Percentiles rank a stretch among this genome's conserved stretches.
Evolutionary conservation across 192 early-diverging fungal genomes (phyloP).

Genomic region (Mortierella alpina): DNA sequence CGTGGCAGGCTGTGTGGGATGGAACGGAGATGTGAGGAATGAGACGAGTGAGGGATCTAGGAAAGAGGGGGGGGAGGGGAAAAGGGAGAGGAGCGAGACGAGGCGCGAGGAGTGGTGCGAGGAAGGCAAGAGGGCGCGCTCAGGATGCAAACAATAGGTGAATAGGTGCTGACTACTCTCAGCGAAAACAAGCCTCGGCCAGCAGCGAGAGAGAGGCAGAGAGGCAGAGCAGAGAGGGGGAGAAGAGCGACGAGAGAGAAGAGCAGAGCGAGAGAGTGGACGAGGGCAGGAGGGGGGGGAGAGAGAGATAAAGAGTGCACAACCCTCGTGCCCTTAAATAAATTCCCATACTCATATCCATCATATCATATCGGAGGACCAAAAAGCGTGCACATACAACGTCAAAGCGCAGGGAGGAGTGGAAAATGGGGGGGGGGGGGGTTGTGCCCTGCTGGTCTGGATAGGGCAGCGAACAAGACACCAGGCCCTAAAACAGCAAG

Average conservation of each 20-base stretch:
- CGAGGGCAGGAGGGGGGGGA: neutral
- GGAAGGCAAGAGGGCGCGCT: neutral
- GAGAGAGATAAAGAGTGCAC: too few species aligned
- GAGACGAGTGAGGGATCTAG: constrained; percentile 1
- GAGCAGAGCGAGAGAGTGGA: neutral
- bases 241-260: neutral
- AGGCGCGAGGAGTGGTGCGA: too few species aligned
- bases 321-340: too few species aligned
- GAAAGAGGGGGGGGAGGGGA: constrained; percentile 4
- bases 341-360: too few species aligned
- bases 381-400: too few species aligned
- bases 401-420: too few species aligned
- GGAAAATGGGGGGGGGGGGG: too few species aligned
- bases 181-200: too few species aligned
- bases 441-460: too few species aligned
- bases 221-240: too few species aligned
- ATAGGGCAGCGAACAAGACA: too few species aligned
- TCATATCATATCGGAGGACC: too few species aligned
- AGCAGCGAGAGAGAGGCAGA: neutral
- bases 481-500: neutral
- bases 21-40: neutral
- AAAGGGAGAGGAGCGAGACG: neutral
- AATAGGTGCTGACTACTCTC: neutral
- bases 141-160: constrained; percentile 1
- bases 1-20: neutral